Evolutionary conservation across 2,329 filamentous ascomycete genomes (phyloP), one percentile per base, ranked within the genome.

Genomic region (Trichoderma brevicompactum): DNA sequence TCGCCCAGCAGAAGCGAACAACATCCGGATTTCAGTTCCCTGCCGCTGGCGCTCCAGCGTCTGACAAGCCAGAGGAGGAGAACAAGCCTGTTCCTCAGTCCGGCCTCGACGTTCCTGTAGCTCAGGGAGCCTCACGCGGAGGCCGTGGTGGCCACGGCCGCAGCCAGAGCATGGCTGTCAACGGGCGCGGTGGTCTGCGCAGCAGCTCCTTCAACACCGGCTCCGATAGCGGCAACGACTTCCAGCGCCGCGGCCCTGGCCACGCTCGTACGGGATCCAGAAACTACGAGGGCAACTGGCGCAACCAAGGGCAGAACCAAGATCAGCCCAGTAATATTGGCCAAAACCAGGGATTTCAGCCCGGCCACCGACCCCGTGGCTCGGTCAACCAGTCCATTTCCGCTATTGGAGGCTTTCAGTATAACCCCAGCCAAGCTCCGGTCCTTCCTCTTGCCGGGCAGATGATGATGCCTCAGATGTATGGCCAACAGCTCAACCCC

Each of bases 201-300:
- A 88, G 89, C 23, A 87, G 86, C 56, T 72, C 78, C 41, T 72
- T 76, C 65, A 78, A 75, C 69, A 92, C 93, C 77, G 76, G 76
- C 48, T 15, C 50, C 50, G 66, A 66, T 41, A 78, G 78, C 43
- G 76, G 75, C 50, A 75, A 70, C 68, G 92, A 95, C 70, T 91
- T 93, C 74, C 84, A 88, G 71, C 84, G 88, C 70, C 91, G 92
- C 71, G 89, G 90, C 71, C 91, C 90, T 48, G 90, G 92, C 65
- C 95, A 99, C 76, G 89, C 87, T 69, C 88, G 95, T 68, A 90
- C 89, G 38, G 87, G 87, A 10, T 99, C 95, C 28, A 89, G 95
- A 69, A 99, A 98, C 79, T 98, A 98, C 74, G 95, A 99, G 71
- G 89, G 94, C 73, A 99, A 99, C 79, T 99, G 95, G 95, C 91